Evolutionary conservation across 202 grass and related monocot genomes (phyloP).

Genomic region (Sporobolus alterniflorus): DNA sequence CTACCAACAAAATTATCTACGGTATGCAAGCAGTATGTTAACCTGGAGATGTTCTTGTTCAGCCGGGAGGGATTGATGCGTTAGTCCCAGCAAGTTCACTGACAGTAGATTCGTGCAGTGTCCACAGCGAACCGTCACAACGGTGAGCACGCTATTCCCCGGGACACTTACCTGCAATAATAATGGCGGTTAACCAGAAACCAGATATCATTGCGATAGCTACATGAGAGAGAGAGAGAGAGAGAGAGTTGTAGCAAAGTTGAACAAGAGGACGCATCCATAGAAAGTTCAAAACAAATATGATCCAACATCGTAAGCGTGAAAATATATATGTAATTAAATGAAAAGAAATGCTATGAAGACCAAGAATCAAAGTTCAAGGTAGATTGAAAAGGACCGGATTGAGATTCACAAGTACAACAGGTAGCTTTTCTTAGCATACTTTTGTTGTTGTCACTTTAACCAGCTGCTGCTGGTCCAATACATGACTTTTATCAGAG

Average conservation of each 20-base stretch:
- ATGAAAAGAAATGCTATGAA: neutral
- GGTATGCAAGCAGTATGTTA: neutral
- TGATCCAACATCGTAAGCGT: neutral
- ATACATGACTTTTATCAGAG: constrained; percentile 50
- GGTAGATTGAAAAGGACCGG: constrained; percentile 41
- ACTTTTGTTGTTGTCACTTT: constrained; percentile 41
- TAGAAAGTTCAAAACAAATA: neutral
- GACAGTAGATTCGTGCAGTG: constrained; percentile 92
- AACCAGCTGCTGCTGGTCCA: constrained; percentile 42
- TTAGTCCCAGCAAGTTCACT: constrained; percentile 69
- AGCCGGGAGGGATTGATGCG: constrained; percentile 57
- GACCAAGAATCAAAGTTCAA: constrained; percentile 39
- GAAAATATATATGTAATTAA: neutral
- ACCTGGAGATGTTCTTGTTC: constrained; percentile 77
- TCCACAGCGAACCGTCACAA: constrained; percentile 88
- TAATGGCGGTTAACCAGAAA: neutral
- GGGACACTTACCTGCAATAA: constrained; percentile 82
- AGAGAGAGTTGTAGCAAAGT: neutral
- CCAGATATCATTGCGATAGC: neutral
- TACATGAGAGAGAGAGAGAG: neutral
- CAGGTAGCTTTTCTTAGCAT: constrained; percentile 33
- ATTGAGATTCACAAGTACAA: constrained; percentile 43
- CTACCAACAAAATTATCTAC: neutral
- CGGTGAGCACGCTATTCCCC: constrained; percentile 74
- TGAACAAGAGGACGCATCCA: neutral